Evolutionary conservation across 2,329 filamentous ascomycete genomes (phyloP), one percentile per base, ranked within the genome.

Genomic region (Aspergillus brunneoviolaceus): DNA sequence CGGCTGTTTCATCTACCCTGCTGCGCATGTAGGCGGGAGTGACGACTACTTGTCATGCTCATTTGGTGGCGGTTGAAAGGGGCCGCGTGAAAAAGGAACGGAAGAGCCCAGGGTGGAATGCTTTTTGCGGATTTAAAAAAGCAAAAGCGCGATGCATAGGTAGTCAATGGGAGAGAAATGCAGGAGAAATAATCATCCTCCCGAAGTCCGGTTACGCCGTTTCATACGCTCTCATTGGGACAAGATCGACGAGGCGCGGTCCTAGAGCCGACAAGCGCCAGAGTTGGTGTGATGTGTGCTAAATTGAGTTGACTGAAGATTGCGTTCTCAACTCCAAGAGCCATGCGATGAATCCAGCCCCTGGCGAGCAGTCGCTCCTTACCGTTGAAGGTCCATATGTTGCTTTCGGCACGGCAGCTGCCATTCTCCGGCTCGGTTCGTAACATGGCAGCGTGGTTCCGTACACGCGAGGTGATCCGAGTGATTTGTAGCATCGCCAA

Each of bases 351-450:
- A 16, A 12, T 35, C 16, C 33, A 35, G 3, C 33, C 14, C 11
- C 11, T 35, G 14, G 33, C 33, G 23, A 42, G 25, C n/a, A 16
- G 45, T 21, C 31, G 47, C 27, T 54, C 45, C 11, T 52, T 59
- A 12, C 14, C 19, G 21, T 53, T 50, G 50, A 14, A 42, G 49
- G 27, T 19, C 33, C 35, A 33, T 51, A 51, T 14, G 33, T 50
- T 49, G 21, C 31, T 52, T 59, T 45, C 45, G 47, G 51, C 54
- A 61, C 57, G 53, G 56, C 49, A 58, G 50, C 56, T 56, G 47
- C 47, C 57, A 60, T 61, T 49, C 45, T 53, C 60, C 58, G 55
- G 55, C 42, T 62, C 52, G 60, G 64, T 61, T 65, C 60, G 51
- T 63, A 54, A 64, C 55, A 57, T 57, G 42, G 52, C 60, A 53